Base-by-base conservation (phyloP, 805 yeast species). In the Metschnikowia kunwiensis region DNA sequence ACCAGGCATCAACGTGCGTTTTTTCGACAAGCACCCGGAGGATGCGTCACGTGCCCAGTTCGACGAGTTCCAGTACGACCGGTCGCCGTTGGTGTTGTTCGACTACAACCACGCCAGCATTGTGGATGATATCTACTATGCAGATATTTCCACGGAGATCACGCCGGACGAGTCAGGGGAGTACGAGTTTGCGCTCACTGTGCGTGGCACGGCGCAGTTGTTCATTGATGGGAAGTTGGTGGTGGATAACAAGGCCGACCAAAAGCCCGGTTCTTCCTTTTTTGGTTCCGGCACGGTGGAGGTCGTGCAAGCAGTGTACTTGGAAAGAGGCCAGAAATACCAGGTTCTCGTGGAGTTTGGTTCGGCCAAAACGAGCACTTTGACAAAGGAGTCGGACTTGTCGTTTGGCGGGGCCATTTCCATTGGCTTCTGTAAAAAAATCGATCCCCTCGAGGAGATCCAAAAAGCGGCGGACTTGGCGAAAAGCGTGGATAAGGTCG, bases 401-500 rank as follows among this genome's bases (percentile, higher is more conserved):
- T 40, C 43, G 38, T 51, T 57, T 27, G 64, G 65, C 7, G 47
- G 49, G 19, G 50, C 47, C 3, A 31, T 51, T 29, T 41, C 49
- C 24, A 30, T 50, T 14, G 64, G 65, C 5, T 34, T 51, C 20
- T 43, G 54, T 27, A 51, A 47, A 27, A 49, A 43, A 7, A 51
- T 55, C 20, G 42, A 50, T 17, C 44, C 47, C 7, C 50, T 54
- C 37, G 50, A 38, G 5, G 59, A 56, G 30, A 50, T 60, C 30
- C 25, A 38, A 9, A 47, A 50, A 36, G 82, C 84, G 7, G 74
- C 63, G 11, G 68, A 58, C 10, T 38, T 71, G 24, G 84, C 85
- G 24, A 62, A 65, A 43, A 24, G 49, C 1, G 77, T 57, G 16
- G 83, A 78, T 43, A 75, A 75, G 51, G 81, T 75, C 14, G 54